Conservation (phyloP, 2,329 filamentous ascomycete species). For the Verticillium zaregamsianum region DNA sequence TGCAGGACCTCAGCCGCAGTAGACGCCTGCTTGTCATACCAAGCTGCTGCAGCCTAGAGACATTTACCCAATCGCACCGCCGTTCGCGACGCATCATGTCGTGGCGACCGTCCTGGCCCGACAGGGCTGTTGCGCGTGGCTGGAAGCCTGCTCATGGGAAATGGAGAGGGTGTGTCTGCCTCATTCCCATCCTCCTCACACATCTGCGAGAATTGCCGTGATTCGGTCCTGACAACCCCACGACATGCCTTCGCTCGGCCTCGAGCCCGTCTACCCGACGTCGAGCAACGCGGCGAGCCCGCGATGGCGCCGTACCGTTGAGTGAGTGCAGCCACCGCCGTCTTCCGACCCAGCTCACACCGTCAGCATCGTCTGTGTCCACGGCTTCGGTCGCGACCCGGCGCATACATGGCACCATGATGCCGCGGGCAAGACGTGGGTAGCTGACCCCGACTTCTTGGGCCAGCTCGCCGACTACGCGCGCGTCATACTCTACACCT, state of each 20-base stretch:
- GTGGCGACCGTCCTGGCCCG: background rate
- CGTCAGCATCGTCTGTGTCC: constrained; percentile 18
- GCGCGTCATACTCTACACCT: constrained; percentile 17
- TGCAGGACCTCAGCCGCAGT: background rate
- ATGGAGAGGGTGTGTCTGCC: background rate
- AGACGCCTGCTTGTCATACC: background rate
- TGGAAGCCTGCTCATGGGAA: background rate
- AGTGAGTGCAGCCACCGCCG: constrained; percentile 1
- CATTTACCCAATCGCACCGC: background rate
- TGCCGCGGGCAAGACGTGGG: constrained; percentile 18
- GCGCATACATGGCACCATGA: constrained; percentile 18
- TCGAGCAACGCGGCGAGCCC: constrained; percentile 1
- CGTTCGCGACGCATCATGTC: background rate
- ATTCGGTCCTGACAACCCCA: background rate
- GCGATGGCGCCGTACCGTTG: constrained; percentile 3
- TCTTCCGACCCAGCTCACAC: background rate
- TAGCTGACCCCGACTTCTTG: constrained; percentile 18
- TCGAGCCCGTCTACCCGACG: constrained; percentile 10
- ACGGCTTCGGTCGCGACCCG: constrained; percentile 15
- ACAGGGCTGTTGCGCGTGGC: background rate
- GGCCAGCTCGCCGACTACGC: constrained; percentile 9
- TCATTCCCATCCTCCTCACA: background rate
- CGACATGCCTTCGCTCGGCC: constrained; percentile 8
- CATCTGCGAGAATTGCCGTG: background rate
- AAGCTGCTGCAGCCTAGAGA: background rate